phyloP scores from a whole-genome alignment of 2,329 filamentous ascomycete species.

The Talaromyces albobiverticillius region DNA sequence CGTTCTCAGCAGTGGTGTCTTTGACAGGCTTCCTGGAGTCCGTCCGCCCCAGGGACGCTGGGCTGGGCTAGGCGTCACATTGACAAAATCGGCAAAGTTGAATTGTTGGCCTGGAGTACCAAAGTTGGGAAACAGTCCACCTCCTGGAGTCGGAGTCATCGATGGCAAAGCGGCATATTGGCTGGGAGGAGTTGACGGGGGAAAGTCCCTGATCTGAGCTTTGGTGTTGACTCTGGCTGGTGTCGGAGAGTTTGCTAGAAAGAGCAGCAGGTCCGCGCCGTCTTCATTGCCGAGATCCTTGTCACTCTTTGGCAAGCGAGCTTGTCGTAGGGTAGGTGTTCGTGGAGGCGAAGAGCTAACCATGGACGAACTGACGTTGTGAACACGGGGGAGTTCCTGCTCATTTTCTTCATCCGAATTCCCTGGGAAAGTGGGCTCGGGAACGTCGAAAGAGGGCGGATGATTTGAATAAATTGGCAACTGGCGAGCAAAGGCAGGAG shows the following conservation, averaged over 20 bases:
- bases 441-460: conserved; percentile 71
- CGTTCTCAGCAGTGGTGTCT: conserved; percentile 70
- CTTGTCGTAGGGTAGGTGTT: conserved; percentile 67
- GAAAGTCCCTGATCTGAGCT: conserved; percentile 48
- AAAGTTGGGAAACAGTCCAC: conserved; percentile 70
- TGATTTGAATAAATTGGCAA: conserved; percentile 73
- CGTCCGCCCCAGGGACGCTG: conserved; percentile 72
- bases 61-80: conserved; percentile 92
- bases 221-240: conserved; percentile 62
- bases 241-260: conserved; percentile 87
- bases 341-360: conserved; percentile 77
- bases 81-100: conserved; percentile 95
- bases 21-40: conserved; percentile 53
- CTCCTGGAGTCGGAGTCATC: conserved; percentile 57
- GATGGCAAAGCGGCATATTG: conserved; percentile 54
- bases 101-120: conserved; percentile 81
- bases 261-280: conserved; percentile 75
- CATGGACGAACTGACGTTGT: conserved; percentile 47
- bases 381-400: conserved; percentile 61
- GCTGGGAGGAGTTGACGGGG: conserved; percentile 73
- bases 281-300: conserved; percentile 65
- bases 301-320: conserved; percentile 49
- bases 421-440: conserved; percentile 51
- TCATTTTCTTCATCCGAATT: conserved; percentile 74
- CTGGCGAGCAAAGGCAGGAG: conserved; percentile 74